Conservation (phyloP, 1,284 basidiomycete species). For the Trametes hirsuta region DNA sequence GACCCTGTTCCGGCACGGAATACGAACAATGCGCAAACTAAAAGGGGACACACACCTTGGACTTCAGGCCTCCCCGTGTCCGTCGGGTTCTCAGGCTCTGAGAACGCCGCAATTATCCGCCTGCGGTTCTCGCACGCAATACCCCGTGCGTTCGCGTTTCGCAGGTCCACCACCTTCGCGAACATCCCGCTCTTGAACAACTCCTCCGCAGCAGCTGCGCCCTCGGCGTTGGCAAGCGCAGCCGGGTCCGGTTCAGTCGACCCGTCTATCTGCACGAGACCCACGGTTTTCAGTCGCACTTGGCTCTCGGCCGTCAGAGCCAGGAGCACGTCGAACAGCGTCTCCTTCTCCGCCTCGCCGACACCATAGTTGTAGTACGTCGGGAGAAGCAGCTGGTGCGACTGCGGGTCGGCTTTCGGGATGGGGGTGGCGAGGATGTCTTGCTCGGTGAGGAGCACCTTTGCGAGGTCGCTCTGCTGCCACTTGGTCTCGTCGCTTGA, state of each 20-base stretch:
- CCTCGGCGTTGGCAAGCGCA: not conserved
- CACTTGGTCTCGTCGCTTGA: conserved; percentile 67
- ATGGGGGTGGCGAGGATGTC: conserved; percentile 43
- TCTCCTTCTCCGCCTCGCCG: conserved; percentile 51
- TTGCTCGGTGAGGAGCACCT: conserved; percentile 59
- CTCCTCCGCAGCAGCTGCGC: conserved; percentile 40
- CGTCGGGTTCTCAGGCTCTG: conserved; percentile 62
- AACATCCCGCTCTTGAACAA: conserved; percentile 65
- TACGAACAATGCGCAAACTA: not conserved
- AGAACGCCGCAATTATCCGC: conserved; percentile 83
- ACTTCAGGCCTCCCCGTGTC: conserved; percentile 88
- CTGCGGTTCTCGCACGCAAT: conserved; percentile 87
- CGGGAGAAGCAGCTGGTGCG: conserved; percentile 43
- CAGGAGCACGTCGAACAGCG: conserved; percentile 66
- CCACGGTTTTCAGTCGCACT: not conserved
- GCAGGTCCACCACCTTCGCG: conserved; percentile 77
- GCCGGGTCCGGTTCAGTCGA: conserved; percentile 4
- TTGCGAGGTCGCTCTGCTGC: conserved; percentile 64
- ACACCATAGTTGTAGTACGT: conserved; percentile 65
- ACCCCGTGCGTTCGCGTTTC: conserved; percentile 85
- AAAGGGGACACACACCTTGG: conserved; percentile 64
- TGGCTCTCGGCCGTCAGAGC: conserved; percentile 42
- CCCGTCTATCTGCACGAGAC: not conserved
- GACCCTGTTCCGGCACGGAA: too few species aligned
- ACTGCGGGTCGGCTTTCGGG: conserved; percentile 14